phyloP scores from a whole-genome alignment of 805 yeast genomes.

The Kuraishia hungarica region DNA sequence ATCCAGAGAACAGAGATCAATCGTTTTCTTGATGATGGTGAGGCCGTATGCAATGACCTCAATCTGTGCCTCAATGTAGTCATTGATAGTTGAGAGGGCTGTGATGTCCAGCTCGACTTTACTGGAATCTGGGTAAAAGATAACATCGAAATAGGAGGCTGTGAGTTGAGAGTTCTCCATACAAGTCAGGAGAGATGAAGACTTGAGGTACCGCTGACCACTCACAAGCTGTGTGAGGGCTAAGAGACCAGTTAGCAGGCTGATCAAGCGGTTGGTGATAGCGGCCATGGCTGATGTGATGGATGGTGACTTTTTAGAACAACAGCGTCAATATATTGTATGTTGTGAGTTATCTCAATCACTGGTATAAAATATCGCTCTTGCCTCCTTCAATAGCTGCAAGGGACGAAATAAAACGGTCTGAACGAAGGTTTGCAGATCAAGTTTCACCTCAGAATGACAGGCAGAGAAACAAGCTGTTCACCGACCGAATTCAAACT shows the following conservation, averaged over 20 bases:
- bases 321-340: background rate
- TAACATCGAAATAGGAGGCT: slow-evolving; percentile 74
- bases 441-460: background rate
- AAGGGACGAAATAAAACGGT: background rate
- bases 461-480: background rate
- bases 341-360: background rate
- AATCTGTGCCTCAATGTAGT: slow-evolving; percentile 58
- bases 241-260: background rate
- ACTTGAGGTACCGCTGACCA: slow-evolving; percentile 18
- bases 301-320: background rate
- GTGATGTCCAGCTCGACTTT: slow-evolving; percentile 59
- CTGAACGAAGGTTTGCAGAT: background rate
- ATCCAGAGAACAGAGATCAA: slow-evolving; percentile 58
- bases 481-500: too few species aligned
- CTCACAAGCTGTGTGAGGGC: background rate
- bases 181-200: slow-evolving; percentile 75
- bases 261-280: background rate
- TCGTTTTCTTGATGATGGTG: slow-evolving; percentile 40
- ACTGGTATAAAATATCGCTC: background rate
- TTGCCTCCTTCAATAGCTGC: background rate
- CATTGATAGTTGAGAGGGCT: slow-evolving; percentile 73
- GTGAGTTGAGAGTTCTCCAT: slow-evolving; percentile 85
- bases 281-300: background rate
- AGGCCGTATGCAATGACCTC: slow-evolving; percentile 77
- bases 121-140: slow-evolving; percentile 55